Conservation (phyloP, 148 eudicot genomes). For the Rhododendron kiyosumense region DNA sequence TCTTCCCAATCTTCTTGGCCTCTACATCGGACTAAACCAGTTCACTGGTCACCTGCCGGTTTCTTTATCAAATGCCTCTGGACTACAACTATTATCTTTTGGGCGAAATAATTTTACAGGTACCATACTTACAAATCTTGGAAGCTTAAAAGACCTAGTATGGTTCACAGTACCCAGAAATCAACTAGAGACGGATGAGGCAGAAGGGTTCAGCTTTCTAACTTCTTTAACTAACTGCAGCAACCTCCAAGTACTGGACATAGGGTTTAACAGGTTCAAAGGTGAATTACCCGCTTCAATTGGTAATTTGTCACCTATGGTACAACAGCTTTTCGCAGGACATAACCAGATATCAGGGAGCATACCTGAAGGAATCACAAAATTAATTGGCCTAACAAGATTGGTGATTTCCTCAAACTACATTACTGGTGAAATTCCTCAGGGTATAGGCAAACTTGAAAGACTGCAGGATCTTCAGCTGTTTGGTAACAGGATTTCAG, state of each 20-base stretch:
- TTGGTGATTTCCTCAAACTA: fast-evolving
- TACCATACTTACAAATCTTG: neutral
- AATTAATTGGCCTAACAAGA: neutral
- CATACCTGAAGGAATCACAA: neutral
- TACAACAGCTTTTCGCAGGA: neutral
- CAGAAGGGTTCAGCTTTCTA: constrained; percentile 15
- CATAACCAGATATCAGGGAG: neutral
- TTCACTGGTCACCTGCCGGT: constrained; percentile 11
- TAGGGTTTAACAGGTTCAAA: neutral
- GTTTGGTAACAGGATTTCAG: neutral
- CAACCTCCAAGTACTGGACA: neutral
- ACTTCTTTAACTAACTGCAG: constrained; percentile 19
- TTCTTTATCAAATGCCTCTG: constrained; percentile 13
- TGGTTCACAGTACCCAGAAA: neutral
- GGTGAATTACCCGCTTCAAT: neutral
- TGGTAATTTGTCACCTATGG: neutral
- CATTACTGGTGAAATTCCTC: neutral
- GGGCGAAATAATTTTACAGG: constrained; percentile 9
- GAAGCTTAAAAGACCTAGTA: constrained; percentile 2
- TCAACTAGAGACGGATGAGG: neutral
- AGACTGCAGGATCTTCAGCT: neutral
- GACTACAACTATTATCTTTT: no score
- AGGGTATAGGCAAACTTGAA: neutral
- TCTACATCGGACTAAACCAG: constrained; percentile 2
- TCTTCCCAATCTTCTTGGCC: constrained; percentile 12